These are phyloP conservation scores for Mycosphaerella arachidis DNA, from an alignment of 2,329 filamentous ascomycete species.

Conservation along the genomic window DNA sequence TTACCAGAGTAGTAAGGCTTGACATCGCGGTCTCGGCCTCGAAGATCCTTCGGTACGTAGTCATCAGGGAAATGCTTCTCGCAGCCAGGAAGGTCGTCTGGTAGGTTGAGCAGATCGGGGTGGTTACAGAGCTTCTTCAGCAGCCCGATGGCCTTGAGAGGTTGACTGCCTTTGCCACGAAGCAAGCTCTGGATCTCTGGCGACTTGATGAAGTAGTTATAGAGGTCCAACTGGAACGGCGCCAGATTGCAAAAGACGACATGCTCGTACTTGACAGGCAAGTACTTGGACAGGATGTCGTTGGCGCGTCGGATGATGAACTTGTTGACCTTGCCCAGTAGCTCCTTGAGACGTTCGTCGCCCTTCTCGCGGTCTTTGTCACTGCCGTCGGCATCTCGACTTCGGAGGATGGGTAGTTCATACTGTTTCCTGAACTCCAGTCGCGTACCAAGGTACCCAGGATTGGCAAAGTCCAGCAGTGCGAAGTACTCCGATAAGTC, in stretches of 20 bases:
- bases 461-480: constrained; percentile 93
- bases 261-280: constrained; percentile 98
- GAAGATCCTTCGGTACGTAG: constrained; percentile 79
- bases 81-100: constrained; percentile 79
- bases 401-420: constrained; percentile 85
- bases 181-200: constrained; percentile 90
- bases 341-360: constrained; percentile 74
- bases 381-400: constrained; percentile 83
- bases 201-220: constrained; percentile 95
- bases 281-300: constrained; percentile 94
- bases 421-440: constrained; percentile 91
- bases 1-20: constrained; percentile 97
- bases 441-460: constrained; percentile 80
- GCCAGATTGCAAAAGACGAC: constrained; percentile 96
- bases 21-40: constrained; percentile 85
- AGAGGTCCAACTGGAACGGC: constrained; percentile 86
- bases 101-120: constrained; percentile 81
- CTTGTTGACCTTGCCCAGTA: constrained; percentile 85
- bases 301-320: constrained; percentile 98
- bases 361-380: constrained; percentile 78
- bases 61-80: constrained; percentile 78
- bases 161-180: constrained; percentile 59
- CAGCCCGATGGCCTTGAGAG: constrained; percentile 91
- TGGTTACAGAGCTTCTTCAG: constrained; percentile 99
- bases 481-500: constrained; percentile 98